phyloP scores from a whole-genome alignment of 345 rosid species.

The Clarkia xantiana region DNA sequence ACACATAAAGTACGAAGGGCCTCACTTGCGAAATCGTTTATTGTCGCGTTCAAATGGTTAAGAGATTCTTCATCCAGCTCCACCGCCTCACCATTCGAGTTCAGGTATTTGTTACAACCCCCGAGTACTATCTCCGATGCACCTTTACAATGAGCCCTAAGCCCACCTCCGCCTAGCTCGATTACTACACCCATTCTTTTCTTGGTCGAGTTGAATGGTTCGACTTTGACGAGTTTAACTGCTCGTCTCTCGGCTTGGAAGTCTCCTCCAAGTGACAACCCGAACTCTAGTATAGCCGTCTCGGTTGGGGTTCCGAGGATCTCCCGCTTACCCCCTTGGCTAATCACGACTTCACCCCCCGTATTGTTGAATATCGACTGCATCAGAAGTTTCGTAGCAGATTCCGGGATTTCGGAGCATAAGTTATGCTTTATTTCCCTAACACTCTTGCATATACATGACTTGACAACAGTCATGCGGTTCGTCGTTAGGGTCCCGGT shows the following conservation, averaged over 20 bases:
- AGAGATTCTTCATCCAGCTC: slow-evolving; percentile 49
- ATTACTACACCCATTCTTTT: slow-evolving; percentile 82
- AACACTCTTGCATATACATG: slow-evolving; percentile 62
- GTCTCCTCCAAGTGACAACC: slow-evolving; percentile 68
- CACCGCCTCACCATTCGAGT: slow-evolving; percentile 56
- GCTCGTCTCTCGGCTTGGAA: slow-evolving; percentile 49
- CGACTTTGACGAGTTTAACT: slow-evolving; percentile 49
- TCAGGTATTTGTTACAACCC: slow-evolving; percentile 60
- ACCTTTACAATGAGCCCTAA: slow-evolving; percentile 70
- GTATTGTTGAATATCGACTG: slow-evolving; percentile 86
- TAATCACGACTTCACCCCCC: slow-evolving; percentile 69
- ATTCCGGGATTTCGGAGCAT: slow-evolving; percentile 47
- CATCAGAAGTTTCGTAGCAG: slow-evolving; percentile 35
- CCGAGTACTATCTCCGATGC: slow-evolving; percentile 90
- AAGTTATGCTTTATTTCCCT: slow-evolving; percentile 30
- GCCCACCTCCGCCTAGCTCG: slow-evolving; percentile 51
- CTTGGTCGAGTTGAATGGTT: slow-evolving; percentile 89
- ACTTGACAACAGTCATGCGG: slow-evolving; percentile 82
- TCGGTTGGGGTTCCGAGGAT: slow-evolving; percentile 85
- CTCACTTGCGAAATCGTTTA: slow-evolving; percentile 67
- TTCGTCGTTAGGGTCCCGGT: slow-evolving; percentile 90
- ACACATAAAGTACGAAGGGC: slow-evolving; percentile 88
- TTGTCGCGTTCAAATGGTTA: slow-evolving; percentile 44
- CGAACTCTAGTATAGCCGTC: slow-evolving; percentile 71
- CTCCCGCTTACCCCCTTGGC: slow-evolving; percentile 53